Evolutionary conservation across 345 rosid species (phyloP).

Genomic region (Acer saccharum): DNA sequence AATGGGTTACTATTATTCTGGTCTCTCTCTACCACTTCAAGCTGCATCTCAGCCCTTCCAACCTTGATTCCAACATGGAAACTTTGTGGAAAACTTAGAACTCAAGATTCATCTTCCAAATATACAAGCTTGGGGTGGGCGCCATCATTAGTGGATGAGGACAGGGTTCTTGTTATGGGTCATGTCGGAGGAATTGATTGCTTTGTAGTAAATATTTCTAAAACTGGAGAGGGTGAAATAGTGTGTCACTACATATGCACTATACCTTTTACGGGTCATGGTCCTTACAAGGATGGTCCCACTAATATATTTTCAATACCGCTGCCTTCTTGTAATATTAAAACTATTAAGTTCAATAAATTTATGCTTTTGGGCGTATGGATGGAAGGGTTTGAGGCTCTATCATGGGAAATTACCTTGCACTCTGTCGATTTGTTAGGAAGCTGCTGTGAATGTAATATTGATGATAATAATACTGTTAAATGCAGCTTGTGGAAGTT

Average conservation of each 20-base stretch:
- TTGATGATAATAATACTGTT: constrained; percentile 39
- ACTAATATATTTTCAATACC: constrained; percentile 58
- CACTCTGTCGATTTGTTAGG: constrained; percentile 48
- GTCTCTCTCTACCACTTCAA: constrained; percentile 49
- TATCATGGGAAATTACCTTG: constrained; percentile 71
- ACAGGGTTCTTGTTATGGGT: constrained; percentile 66
- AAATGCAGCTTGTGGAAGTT: constrained; percentile 42
- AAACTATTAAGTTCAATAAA: constrained; percentile 45
- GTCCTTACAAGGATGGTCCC: constrained; percentile 57
- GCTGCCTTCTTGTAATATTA: constrained; percentile 50
- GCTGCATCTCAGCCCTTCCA: constrained; percentile 44
- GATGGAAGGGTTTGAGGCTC: constrained; percentile 62
- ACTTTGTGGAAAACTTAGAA: constrained; percentile 55
- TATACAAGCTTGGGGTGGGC: constrained; percentile 88
- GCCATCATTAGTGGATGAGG: constrained; percentile 57
- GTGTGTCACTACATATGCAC: constrained; percentile 62
- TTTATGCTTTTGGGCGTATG: constrained; percentile 78
- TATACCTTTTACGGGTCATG: constrained; percentile 54
- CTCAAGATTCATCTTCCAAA: constrained; percentile 37
- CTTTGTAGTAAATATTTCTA: constrained; percentile 60
- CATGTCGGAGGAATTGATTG: constrained; percentile 80
- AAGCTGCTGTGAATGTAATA: constrained; percentile 48
- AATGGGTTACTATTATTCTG: constrained; percentile 77
- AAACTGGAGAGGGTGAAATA: constrained; percentile 35
- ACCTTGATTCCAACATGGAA: constrained; percentile 60